Evolutionary conservation across 805 yeast species (phyloP).

Genomic region (Dipodascus albidus): DNA sequence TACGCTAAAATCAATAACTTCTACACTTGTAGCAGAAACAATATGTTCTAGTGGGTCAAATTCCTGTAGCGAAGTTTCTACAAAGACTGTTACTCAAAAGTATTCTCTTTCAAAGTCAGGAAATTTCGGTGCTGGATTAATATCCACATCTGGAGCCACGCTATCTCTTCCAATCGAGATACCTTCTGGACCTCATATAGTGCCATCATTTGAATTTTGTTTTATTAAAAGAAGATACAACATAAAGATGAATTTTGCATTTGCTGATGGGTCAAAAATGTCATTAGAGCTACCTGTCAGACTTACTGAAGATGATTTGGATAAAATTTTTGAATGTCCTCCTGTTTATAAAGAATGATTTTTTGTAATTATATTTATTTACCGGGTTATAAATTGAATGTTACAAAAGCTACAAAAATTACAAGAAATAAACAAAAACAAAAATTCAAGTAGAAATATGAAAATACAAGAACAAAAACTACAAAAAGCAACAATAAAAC

Average conservation of each 20-base stretch:
- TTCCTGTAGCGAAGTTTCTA: background rate
- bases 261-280: background rate
- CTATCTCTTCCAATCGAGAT: background rate
- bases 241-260: background rate
- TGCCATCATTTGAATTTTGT: background rate
- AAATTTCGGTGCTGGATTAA: background rate
- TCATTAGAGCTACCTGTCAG: background rate
- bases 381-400: too few relatives aligned
- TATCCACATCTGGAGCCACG: too few relatives aligned
- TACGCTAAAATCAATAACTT: background rate
- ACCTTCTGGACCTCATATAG: background rate
- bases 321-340: background rate
- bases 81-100: background rate
- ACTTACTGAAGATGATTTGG: background rate
- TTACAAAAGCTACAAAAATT: too few relatives aligned
- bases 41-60: background rate
- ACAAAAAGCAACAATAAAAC: too few relatives aligned
- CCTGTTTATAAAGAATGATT: background rate
- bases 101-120: background rate
- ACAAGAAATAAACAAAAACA: too few relatives aligned
- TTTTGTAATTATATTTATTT: too few relatives aligned
- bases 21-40: background rate
- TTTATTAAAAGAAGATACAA: background rate
- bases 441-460: too few relatives aligned
- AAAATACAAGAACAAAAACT: too few relatives aligned